A percentile compares a stretch with the other conserved stretches of the same genome.
Evolutionary conservation across 106 monocot genomes (phyloP).

Genomic region (Dactylorhiza incarnata): DNA sequence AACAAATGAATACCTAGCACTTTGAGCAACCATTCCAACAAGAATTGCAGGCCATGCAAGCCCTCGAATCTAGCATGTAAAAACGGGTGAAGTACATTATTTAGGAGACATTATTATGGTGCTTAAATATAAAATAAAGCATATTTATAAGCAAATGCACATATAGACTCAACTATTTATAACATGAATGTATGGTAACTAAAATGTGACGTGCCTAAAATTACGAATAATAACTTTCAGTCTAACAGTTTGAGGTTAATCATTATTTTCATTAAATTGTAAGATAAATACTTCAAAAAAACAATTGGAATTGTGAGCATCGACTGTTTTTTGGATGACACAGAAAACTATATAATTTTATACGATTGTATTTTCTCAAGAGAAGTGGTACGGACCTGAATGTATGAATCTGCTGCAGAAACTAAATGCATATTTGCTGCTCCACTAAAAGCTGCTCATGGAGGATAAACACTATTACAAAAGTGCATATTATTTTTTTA

Average conservation of each 20-base stretch:
- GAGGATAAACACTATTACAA: constrained; percentile 1
- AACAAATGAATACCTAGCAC: constrained; percentile 68
- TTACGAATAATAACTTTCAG: too few species aligned
- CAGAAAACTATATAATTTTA: too few species aligned
- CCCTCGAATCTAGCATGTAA: constrained; percentile 58
- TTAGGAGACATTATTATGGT: not conserved
- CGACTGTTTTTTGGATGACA: too few species aligned
- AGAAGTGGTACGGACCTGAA: constrained; percentile 46
- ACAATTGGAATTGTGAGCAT: too few species aligned
- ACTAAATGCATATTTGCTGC: constrained; percentile 66
- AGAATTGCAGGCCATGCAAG: constrained; percentile 96
- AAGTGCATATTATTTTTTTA: not conserved
- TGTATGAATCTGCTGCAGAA: constrained; percentile 77
- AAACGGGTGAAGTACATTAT: not conserved
- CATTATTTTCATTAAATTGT: too few species aligned
- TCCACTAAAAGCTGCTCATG: constrained; percentile 69
- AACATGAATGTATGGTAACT: too few species aligned
- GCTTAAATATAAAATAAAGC: not conserved
- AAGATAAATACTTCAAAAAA: too few species aligned
- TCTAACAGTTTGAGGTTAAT: too few species aligned
- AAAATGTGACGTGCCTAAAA: too few species aligned
- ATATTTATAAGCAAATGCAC: too few species aligned
- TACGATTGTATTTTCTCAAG: too few species aligned
- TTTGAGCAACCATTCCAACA: constrained; percentile 98
- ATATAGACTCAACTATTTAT: too few species aligned